phyloP scores from a whole-genome alignment of 306 rosid species.

The Gynostemma pentaphyllum region DNA sequence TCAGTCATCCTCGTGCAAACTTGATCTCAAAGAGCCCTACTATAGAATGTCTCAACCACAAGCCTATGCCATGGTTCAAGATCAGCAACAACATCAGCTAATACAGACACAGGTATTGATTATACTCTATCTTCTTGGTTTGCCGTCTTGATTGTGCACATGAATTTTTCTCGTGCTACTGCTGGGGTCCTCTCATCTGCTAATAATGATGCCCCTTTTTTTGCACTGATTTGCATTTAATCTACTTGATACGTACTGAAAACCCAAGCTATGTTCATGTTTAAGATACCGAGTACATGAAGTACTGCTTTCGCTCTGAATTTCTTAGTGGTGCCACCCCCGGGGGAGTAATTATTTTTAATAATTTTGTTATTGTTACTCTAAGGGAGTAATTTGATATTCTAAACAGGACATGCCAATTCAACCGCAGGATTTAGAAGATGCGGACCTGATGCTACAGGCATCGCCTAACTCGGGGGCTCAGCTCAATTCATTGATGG shows the following conservation, averaged over 20 bases:
- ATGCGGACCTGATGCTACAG: conserved; percentile 53
- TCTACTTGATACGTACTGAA: too few species aligned
- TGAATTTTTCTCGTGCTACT: not conserved
- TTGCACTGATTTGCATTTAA: too few species aligned
- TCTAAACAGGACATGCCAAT: conserved; percentile 45
- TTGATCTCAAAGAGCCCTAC: conserved; percentile 92
- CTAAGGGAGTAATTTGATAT: too few species aligned
- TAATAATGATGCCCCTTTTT: not conserved
- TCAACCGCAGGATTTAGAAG: conserved; percentile 62
- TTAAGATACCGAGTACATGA: too few species aligned
- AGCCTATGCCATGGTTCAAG: conserved; percentile 58
- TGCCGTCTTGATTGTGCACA: not conserved
- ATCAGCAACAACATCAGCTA: conserved; percentile 58
- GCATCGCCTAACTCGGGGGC: conserved; percentile 50
- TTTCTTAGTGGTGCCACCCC: too few species aligned
- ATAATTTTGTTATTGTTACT: not conserved
- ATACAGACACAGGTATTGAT: conserved; percentile 50
- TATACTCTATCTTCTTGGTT: not conserved
- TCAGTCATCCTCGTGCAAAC: conserved; percentile 85
- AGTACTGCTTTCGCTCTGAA: too few species aligned
- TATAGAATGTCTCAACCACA: conserved; percentile 98
- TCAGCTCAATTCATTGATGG: conserved; percentile 50
- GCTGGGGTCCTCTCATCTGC: not conserved
- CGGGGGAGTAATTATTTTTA: too few species aligned
- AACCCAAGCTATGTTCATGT: too few species aligned